Evolutionary conservation across 2,329 filamentous ascomycete species (phyloP), one percentile per base, ranked within the genome.

Genomic region (Cadophora luteo-olivacea): DNA sequence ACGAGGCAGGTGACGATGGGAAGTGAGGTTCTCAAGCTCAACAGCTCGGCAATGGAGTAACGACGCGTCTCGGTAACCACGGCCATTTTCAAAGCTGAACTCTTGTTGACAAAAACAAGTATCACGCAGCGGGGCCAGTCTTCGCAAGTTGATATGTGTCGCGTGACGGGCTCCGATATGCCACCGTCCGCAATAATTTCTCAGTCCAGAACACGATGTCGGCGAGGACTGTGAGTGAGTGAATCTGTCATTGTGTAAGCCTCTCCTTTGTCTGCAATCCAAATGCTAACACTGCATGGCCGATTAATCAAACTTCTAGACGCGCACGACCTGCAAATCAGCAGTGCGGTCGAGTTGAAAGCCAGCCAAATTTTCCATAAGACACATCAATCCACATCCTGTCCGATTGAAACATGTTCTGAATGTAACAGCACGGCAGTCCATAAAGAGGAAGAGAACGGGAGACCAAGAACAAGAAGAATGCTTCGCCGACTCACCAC

Each of bases 31-130:
- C 72, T 73, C 66, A 78, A 36, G 25, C 57, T 25, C n/a, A 78
- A 66, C 61, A 78, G 65, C 64, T 78, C 74, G 24, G 72, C 69
- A 29, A 69, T 38, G 5, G 69, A 52, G 68, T 78, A 78, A 38
- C 72, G 70, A 52, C 64, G 70, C 33, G 65, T 49, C 16, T 62
- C 58, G 25, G 51, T 29, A 24, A 57, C 25, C 48, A 57, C 29
- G 29, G 55, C 48, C 70, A 70, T 72, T 49, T 49, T 62, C 57
- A 29, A 41, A 24, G 19, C 12, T 24, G 32, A 41, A 52, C 32
- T 64, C 32, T 25, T 25, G n/a, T 45, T 19, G 57, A 60, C 36
- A 60, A 45, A 22, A n/a, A 22, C 24, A 22, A 60, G 3, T 22
- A 19, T 29, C 29, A 41, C 33, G 36, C 22, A 25, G 36, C 55